Base-by-base conservation (phyloP, 2,329 filamentous ascomycete species). In the Pseudonectria buxi region DNA sequence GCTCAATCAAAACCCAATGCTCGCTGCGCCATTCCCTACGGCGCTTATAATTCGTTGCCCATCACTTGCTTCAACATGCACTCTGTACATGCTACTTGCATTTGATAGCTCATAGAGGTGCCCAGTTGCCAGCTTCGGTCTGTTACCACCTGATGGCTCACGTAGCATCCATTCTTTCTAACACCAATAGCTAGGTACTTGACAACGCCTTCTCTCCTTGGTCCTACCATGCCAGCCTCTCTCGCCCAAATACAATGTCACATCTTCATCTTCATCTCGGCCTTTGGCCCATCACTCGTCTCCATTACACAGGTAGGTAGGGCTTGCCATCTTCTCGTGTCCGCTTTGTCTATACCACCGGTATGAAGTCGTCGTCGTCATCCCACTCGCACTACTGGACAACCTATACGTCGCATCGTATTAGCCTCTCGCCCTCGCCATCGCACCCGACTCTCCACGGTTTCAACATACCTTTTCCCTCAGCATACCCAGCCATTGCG, bases 401-500 rank as follows among this genome's bases (percentile, higher is more conserved):
- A 47, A 61, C 58, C 58, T 61, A 35, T 32, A 31, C 28, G 30
- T 29, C 28, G n/a, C 26, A 33, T 30, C 32, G 51, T 40, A 54
- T 45, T 31, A 35, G 27, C 27, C 18, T 22, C 18, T 22, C 9
- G 18, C 18, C 9, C 9, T 22, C 18, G n/a, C 18, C 18, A 22
- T 6, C 18, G 5, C 5, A 22, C 18, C 9, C 9, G 18, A 22
- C 18, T 22, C 9, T 22, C 5, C 13, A 10, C 13, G 24, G 34
- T 14, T 32, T 48, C 35, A 44, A 51, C 56, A 43, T 50, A 95
- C 92, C 86, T 96, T 98, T 72, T 96, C 92, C 63, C 90, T 76
- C 63, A 98, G 65, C 54, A 78, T 81, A 37, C 87, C 88, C 71
- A 96, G 82, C 82, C 88, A 98, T 65, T 96, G 90, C 52, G 83